Conservation (phyloP, 2,329 filamentous ascomycete genomes). For the Rhynchosporium graminicola region DNA sequence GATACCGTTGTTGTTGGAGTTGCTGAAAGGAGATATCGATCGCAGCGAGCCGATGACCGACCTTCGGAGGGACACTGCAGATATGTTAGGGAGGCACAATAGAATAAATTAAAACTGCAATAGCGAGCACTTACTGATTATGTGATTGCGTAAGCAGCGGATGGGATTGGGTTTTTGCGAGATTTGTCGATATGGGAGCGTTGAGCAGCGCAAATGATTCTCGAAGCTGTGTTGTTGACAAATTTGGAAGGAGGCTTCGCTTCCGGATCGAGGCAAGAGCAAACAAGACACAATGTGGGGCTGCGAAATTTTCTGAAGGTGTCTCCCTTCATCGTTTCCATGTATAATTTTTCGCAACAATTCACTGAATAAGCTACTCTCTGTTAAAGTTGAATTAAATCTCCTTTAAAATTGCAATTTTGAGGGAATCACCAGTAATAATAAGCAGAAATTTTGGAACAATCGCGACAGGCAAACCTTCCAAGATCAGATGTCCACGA, state of each 20-base stretch:
- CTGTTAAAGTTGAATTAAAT: too few relatives aligned
- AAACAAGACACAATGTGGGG: not conserved
- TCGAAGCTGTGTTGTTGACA: not conserved
- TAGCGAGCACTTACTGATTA: not conserved
- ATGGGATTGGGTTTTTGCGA: not conserved
- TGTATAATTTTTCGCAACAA: not conserved
- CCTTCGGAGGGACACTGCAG: slow-evolving; percentile 12
- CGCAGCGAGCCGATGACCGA: slow-evolving; percentile 18
- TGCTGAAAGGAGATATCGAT: slow-evolving; percentile 11
- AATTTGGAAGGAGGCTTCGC: slow-evolving; percentile 4
- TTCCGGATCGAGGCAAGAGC: not conserved
- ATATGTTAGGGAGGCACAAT: not conserved
- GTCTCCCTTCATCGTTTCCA: not conserved
- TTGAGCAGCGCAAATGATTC: not conserved
- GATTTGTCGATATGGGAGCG: not conserved
- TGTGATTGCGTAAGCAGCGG: not conserved
- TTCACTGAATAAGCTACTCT: not conserved
- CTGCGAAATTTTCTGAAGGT: not conserved
- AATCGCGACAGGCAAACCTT: not conserved
- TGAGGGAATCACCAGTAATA: too few relatives aligned
- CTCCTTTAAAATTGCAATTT: too few relatives aligned
- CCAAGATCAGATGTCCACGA: not conserved
- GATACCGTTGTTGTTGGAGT: not conserved
- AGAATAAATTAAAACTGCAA: not conserved
- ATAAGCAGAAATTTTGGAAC: not conserved